A percentile compares a stretch with the other conserved stretches of the same genome.
Conservation (phyloP, 2,329 filamentous ascomycete species). For the Aureobasidium sp. region DNA sequence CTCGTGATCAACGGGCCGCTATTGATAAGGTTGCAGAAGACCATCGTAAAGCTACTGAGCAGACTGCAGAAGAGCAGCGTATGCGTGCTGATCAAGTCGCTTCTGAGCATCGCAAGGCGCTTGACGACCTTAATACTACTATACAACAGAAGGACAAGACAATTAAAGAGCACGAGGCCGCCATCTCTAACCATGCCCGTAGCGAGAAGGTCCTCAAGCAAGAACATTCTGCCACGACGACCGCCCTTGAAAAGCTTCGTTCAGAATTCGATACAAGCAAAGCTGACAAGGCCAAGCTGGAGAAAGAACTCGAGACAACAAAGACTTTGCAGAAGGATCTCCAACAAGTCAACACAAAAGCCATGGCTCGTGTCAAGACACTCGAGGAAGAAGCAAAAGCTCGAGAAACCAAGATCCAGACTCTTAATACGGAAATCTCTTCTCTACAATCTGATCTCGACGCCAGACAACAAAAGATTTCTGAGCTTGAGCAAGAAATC, state of each 20-base stretch:
- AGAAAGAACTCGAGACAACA: slow-evolving; percentile 27
- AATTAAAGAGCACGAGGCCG: background rate
- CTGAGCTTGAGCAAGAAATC: slow-evolving; percentile 37
- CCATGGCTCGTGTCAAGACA: slow-evolving; percentile 19
- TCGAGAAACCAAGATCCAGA: slow-evolving; percentile 12
- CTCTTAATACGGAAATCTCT: slow-evolving; percentile 21
- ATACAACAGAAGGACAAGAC: background rate
- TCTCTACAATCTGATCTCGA: slow-evolving; percentile 22
- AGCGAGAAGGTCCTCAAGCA: slow-evolving; percentile 7
- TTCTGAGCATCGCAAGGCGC: slow-evolving; percentile 20
- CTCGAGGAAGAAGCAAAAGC: slow-evolving; percentile 19
- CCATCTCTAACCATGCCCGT: slow-evolving; percentile 9
- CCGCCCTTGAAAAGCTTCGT: background rate
- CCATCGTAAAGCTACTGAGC: slow-evolving; percentile 19
- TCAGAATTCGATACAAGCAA: background rate
- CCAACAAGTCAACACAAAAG: slow-evolving; percentile 19
- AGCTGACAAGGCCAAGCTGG: slow-evolving; percentile 2
- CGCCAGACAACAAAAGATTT: slow-evolving; percentile 23
- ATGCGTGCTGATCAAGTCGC: slow-evolving; percentile 4
- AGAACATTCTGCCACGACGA: slow-evolving; percentile 1
- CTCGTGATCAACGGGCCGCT: slow-evolving; percentile 13
- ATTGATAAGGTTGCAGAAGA: slow-evolving; percentile 18
- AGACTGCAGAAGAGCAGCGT: slow-evolving; percentile 20
- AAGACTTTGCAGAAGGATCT: slow-evolving; percentile 22
- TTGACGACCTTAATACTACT: background rate